phyloP scores from a whole-genome alignment of 805 yeast species.

The Pichia nakasei region DNA sequence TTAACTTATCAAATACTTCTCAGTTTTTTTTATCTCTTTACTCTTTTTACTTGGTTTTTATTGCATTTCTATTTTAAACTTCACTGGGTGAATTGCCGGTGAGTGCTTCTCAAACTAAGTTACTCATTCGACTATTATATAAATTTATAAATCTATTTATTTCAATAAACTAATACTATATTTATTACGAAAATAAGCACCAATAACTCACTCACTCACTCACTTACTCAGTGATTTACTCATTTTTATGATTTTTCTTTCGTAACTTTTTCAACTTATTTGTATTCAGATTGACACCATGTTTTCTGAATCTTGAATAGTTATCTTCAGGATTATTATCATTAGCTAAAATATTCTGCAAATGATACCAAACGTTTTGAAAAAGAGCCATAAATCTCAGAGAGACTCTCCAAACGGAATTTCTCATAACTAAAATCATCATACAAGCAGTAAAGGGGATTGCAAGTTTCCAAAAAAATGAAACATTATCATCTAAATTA shows the following conservation, averaged over 20 bases:
- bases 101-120: not conserved
- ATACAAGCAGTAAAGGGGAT: constrained; percentile 32
- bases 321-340: not conserved
- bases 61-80: not conserved
- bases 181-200: too few relatives aligned
- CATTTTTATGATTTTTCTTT: not conserved
- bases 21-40: not conserved
- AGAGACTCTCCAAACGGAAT: constrained; percentile 11
- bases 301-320: not conserved
- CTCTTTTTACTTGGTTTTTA: not conserved
- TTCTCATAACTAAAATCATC: constrained; percentile 30
- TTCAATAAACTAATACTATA: not conserved
- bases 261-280: not conserved
- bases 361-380: not conserved
- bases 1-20: not conserved
- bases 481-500: constrained; percentile 30
- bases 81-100: not conserved
- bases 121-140: not conserved
- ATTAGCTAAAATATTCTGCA: too few relatives aligned
- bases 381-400: constrained; percentile 1
- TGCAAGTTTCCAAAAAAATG: constrained; percentile 41
- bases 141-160: not conserved
- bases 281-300: too few relatives aligned
- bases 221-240: not conserved
- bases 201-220: too few relatives aligned